Base-by-base conservation (phyloP, 164 flowering plant species). In the Cinnamomum chago region DNA sequence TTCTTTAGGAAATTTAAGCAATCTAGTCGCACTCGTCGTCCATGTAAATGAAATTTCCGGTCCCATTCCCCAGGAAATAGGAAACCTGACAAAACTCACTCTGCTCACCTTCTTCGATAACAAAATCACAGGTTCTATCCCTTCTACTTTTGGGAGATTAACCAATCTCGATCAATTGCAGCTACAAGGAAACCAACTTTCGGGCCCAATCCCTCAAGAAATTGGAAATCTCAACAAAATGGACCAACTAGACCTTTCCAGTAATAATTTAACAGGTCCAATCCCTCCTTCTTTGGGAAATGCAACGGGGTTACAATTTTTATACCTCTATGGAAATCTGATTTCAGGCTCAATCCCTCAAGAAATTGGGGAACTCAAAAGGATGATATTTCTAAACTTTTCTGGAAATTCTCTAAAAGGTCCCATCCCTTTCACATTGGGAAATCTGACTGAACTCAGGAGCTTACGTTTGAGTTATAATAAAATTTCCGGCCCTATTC, bases 31-130 rank as follows among this genome's bases (percentile, higher is more conserved):
- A 33, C 6, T 33, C 5, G 2, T 4, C 7, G 6, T 5, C 40
- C 6, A 33, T 5, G 6, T 5, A 5, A 33, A 33, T 33, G 40
- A 33, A 5, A 5, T 33, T 33, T 5, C 40, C 5, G 40, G 40
- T 33, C 40, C 40, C 6, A 33, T 33, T 33, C 40, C 60, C 0
- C 60, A 13, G 0, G 90, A 88, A 62, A 80, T 90, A 50, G 94
- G 97, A 27, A 90, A 91, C 78, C 88, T 91, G 47, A 79, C 85
- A n/a, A 40, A 65, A 13, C 89, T 79, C 17, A 66, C 50, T 70
- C 88, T 86, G 73, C 88, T 91, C 52, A 94, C 88, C 78, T 90
- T 91, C 78, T 89, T 91, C 0, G 90, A 89, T 78, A 91, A 91
- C 68, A 70, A 5, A 35, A 75, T 91, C 78, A 33, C 73, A 24